Evolutionary conservation across 1,284 basidiomycete species (phyloP).

Genomic region (Tausonia pullulans): DNA sequence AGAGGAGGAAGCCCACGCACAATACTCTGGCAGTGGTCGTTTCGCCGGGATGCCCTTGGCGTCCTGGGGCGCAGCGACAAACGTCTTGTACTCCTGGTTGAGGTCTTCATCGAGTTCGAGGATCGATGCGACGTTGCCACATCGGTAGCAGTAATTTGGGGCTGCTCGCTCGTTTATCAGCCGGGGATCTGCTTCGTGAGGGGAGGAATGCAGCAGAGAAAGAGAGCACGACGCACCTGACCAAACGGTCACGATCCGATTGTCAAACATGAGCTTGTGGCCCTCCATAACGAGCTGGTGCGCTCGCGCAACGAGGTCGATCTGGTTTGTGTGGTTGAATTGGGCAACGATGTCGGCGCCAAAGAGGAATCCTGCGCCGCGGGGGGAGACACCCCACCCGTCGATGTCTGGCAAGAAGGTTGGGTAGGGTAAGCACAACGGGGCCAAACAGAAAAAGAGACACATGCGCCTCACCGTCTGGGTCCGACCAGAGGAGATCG

Average conservation of each 20-base stretch:
- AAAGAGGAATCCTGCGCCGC: slow-evolving; percentile 92
- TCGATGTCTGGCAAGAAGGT: slow-evolving; percentile 50
- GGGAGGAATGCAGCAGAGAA: background rate
- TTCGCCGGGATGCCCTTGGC: slow-evolving; percentile 79
- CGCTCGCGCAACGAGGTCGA: slow-evolving; percentile 90
- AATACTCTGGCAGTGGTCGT: slow-evolving; percentile 75
- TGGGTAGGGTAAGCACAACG: background rate
- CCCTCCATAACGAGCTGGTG: slow-evolving; percentile 99
- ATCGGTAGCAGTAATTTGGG: slow-evolving; percentile 80
- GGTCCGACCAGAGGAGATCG: slow-evolving; percentile 96
- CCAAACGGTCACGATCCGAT: slow-evolving; percentile 95
- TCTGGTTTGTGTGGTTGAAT: slow-evolving; percentile 82
- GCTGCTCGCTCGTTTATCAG: background rate
- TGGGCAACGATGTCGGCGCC: slow-evolving; percentile 81
- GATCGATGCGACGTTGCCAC: slow-evolving; percentile 89
- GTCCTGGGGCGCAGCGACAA: slow-evolving; percentile 45
- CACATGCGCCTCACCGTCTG: slow-evolving; percentile 55
- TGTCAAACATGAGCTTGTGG: slow-evolving; percentile 96
- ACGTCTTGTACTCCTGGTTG: slow-evolving; percentile 79
- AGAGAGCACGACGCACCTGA: slow-evolving; percentile 40
- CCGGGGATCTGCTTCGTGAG: too few species aligned
- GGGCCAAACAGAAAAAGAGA: background rate
- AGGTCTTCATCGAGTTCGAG: slow-evolving; percentile 83
- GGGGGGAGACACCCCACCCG: slow-evolving; percentile 93
- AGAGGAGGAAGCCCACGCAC: slow-evolving; percentile 6